Base-by-base conservation (phyloP, 441 rosid species). In the Flueggea neowawraea region DNA sequence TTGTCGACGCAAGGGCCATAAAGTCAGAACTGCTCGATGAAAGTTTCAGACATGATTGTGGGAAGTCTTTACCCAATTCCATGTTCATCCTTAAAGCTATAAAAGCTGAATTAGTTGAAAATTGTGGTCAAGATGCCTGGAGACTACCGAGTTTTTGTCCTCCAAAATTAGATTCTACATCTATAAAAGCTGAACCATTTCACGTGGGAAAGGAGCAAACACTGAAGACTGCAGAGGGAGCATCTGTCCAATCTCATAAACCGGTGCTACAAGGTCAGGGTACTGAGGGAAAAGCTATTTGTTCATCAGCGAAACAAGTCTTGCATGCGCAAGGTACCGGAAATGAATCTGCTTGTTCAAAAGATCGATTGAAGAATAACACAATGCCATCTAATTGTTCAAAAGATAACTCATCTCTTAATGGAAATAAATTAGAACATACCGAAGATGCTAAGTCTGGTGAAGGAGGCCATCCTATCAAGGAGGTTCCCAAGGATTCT, bases 1-100 rank as follows among this genome's bases (percentile, higher is more conserved):
- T 56, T 45, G 65, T 55, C 63, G 72, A 68, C 43, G 62, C 68
- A 4, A 69, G 70, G 57, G 66, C 60, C 54, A 80, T 93, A 32
- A 93, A 90, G 78, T 64, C 80, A 45, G 97, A 93, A 79, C 84
- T 81, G 8, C 44, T 62, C 67, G 92, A 86, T 61, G 92, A 78
- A 68, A 68, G 54, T 61, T 41, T 55, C 62, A 73, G 58, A 61
- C 61, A 31, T 68, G 76, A 69, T 65, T 64, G 60, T 36, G 56
- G 54, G 58, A 31, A 10, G 28, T 13, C 4, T 3, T 9, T 11
- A 41, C 4, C 62, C n/a, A 66, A 67, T 43, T 11, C 45, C 3
- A 43, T 43, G 45, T 3, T 4, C 8, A 11, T 11, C 65, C 14
- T 32, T 51, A 63, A 41, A 51, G 47, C 62, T 16, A 78, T 83